Evolutionary conservation across 306 rosid genomes (phyloP).

Genomic region (Datisca glomerata): DNA sequence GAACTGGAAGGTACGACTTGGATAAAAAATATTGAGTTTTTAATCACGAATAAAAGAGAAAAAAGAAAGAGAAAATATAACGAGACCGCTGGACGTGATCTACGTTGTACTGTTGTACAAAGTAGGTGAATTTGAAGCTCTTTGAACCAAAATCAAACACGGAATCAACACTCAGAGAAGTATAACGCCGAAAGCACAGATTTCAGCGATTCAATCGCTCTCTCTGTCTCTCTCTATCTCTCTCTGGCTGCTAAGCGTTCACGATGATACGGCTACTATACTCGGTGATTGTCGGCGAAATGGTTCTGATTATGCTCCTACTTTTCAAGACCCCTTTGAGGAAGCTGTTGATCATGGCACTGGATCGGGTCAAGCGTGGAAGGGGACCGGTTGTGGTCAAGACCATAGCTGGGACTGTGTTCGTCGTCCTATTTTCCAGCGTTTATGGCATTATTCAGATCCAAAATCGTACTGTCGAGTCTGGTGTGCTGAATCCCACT

Average conservation of each 20-base stretch:
- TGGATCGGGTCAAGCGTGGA: slow-evolving; percentile 81
- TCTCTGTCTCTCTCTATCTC: not conserved
- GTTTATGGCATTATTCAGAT: slow-evolving; percentile 51
- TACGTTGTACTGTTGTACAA: not conserved
- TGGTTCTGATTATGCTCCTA: slow-evolving; percentile 48
- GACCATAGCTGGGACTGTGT: slow-evolving; percentile 56
- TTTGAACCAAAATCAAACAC: not conserved
- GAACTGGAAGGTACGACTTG: too few species aligned
- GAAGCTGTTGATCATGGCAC: slow-evolving; percentile 53
- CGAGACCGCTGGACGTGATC: not conserved
- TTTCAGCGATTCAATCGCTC: not conserved
- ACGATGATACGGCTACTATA: slow-evolving; percentile 74
- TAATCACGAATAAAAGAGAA: not conserved
- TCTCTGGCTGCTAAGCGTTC: not conserved
- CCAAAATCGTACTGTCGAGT: slow-evolving; percentile 46
- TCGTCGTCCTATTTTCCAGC: slow-evolving; percentile 42
- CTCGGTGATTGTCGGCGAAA: slow-evolving; percentile 36
- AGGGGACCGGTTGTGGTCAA: slow-evolving; percentile 69
- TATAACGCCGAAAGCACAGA: too few species aligned
- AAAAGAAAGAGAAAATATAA: not conserved
- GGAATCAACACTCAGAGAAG: too few species aligned
- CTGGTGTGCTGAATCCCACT: slow-evolving; percentile 62
- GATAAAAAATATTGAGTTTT: too few species aligned
- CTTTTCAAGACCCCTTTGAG: slow-evolving; percentile 74
- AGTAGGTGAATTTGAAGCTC: not conserved